Conservation (phyloP, 805 yeast genomes). For the Danielozyma ontarioensis region DNA sequence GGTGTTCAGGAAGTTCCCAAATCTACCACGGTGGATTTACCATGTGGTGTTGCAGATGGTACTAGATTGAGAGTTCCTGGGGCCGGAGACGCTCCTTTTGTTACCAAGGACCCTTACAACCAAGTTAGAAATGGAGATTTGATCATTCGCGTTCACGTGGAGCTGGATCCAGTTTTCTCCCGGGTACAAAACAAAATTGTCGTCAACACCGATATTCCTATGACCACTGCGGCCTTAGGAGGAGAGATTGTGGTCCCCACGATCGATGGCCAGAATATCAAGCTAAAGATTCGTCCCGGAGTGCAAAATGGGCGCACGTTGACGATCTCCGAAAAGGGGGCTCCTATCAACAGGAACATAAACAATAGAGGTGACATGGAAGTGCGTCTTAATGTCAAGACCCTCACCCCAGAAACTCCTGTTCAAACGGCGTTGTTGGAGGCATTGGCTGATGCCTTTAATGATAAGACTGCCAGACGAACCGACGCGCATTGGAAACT, state of each 20-base stretch:
- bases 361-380: slow-evolving; percentile 73
- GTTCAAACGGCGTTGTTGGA: slow-evolving; percentile 87
- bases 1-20: slow-evolving; percentile 72
- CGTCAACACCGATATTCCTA: slow-evolving; percentile 64
- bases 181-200: slow-evolving; percentile 65
- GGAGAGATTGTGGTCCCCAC: slow-evolving; percentile 92
- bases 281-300: slow-evolving; percentile 78
- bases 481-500: slow-evolving; percentile 42
- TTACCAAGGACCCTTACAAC: slow-evolving; percentile 67
- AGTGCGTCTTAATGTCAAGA: slow-evolving; percentile 65
- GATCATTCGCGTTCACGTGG: slow-evolving; percentile 73
- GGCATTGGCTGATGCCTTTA: slow-evolving; percentile 87
- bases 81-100: slow-evolving; percentile 83
- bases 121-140: slow-evolving; percentile 79
- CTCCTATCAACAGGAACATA: slow-evolving; percentile 56
- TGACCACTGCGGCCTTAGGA: slow-evolving; percentile 96
- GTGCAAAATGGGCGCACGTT: slow-evolving; percentile 72
- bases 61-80: slow-evolving; percentile 77
- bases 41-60: slow-evolving; percentile 86
- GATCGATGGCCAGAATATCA: slow-evolving; percentile 69
- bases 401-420: slow-evolving; percentile 71
- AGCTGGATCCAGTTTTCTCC: slow-evolving; percentile 65
- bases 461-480: slow-evolving; percentile 75
- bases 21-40: slow-evolving; percentile 76
- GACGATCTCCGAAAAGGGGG: slow-evolving; percentile 81